phyloP scores from a whole-genome alignment of 805 yeast genomes.

The Wickerhamomyces alni region DNA sequence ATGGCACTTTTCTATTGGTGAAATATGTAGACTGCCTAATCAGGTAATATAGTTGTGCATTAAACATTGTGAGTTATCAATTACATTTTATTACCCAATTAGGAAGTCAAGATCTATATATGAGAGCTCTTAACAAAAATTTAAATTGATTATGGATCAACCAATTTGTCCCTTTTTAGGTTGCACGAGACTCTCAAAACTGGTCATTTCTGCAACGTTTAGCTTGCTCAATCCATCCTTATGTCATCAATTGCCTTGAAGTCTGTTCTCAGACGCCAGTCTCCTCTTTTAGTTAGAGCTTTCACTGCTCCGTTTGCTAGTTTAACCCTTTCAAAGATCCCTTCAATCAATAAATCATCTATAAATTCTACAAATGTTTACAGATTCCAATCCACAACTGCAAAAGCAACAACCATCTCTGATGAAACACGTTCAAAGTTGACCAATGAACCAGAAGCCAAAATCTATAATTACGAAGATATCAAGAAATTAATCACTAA shows the following conservation, averaged over 20 bases:
- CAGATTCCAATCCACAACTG: slow-evolving; percentile 8
- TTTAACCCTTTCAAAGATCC: slow-evolving; percentile 1
- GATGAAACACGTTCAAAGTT: slow-evolving; percentile 8
- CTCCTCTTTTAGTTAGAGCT: slow-evolving; percentile 1
- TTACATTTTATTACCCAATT: background rate
- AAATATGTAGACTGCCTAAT: slow-evolving; percentile 11
- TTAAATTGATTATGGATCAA: too few species aligned
- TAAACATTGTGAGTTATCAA: too few species aligned
- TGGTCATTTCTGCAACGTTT: too few species aligned
- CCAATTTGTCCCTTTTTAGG: too few species aligned
- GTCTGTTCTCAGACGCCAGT: background rate
- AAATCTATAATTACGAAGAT: slow-evolving; percentile 44
- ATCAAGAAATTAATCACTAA: slow-evolving; percentile 38
- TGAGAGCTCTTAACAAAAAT: too few species aligned
- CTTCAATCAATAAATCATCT: background rate
- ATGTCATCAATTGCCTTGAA: background rate
- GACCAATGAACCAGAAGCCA: slow-evolving; percentile 29
- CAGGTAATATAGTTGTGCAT: background rate
- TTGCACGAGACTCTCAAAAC: too few species aligned
- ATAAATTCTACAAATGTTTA: background rate
- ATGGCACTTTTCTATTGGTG: slow-evolving; percentile 10
- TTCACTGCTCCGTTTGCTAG: background rate
- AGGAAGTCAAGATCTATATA: background rate
- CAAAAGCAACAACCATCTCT: slow-evolving; percentile 3
- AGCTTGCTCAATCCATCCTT: too few species aligned